Percentiles rank a stretch among this genome's conserved stretches.
These are phyloP conservation scores for Beverwykella pulmonaria DNA, from an alignment of 495 filamentous ascomycete species.

Conservation along the genomic window DNA sequence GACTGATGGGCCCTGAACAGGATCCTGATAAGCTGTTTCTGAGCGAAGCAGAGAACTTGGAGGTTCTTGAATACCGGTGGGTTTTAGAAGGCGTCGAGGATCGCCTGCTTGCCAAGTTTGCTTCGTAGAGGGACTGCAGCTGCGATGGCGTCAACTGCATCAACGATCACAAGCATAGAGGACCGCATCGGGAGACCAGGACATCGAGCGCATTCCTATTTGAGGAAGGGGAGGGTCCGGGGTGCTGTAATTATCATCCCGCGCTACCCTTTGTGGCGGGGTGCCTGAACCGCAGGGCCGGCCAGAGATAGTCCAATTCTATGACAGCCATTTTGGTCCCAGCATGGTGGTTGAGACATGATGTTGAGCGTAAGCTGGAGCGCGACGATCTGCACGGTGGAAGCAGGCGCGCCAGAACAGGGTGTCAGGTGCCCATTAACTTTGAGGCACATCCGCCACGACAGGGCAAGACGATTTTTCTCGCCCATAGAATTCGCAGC, in stretches of 20 bases:
- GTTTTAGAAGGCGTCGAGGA: slow-evolving; percentile 86
- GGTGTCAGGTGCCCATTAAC: too few species aligned
- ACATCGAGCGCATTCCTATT: neutral
- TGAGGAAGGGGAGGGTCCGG: neutral
- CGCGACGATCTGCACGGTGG: slow-evolving; percentile 12
- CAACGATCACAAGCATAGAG: neutral
- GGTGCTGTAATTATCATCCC: slow-evolving; percentile 26
- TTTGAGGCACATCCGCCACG: too few species aligned
- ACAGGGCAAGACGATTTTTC: too few species aligned
- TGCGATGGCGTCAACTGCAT: neutral
- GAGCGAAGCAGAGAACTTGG: slow-evolving; percentile 90
- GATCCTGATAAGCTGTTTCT: slow-evolving; percentile 93
- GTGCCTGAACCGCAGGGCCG: slow-evolving; percentile 24
- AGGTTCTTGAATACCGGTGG: slow-evolving; percentile 90
- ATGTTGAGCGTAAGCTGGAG: slow-evolving; percentile 15
- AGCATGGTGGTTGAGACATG: slow-evolving; percentile 22
- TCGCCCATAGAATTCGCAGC: neutral
- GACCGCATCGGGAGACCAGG: neutral
- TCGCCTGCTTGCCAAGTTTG: slow-evolving; percentile 61
- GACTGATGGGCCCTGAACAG: slow-evolving; percentile 80
- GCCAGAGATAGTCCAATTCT: slow-evolving; percentile 32
- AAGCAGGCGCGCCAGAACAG: neutral
- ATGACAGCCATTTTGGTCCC: slow-evolving; percentile 23
- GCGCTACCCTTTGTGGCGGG: slow-evolving; percentile 7
- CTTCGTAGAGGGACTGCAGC: slow-evolving; percentile 9